phyloP scores from a whole-genome alignment of 305 asterid species.

The Fraxinus latifolia region DNA sequence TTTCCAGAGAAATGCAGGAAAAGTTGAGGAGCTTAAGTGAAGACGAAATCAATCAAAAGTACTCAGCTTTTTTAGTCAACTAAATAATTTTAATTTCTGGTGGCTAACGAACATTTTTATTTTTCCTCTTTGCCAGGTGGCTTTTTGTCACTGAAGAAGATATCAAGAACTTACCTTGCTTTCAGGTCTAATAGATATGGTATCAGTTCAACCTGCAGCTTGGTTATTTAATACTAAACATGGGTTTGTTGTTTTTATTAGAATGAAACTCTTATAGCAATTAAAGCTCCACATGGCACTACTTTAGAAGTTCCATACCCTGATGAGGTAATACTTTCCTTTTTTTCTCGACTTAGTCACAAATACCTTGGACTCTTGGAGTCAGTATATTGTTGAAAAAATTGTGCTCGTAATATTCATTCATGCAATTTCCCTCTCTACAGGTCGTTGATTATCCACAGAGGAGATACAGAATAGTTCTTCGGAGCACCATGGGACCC shows the following conservation, averaged over 20 bases:
- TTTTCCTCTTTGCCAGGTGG: constrained; percentile 47
- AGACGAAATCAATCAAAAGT: constrained; percentile 64
- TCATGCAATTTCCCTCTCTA: constrained; percentile 14
- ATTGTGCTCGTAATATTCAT: not conserved
- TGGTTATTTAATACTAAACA: constrained; percentile 6
- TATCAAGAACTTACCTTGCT: constrained; percentile 71
- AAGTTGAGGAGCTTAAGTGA: constrained; percentile 56
- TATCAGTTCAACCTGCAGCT: not conserved
- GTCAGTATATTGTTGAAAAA: not conserved
- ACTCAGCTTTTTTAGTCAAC: constrained; percentile 16
- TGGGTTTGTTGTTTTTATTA: constrained; percentile 26
- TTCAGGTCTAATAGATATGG: constrained; percentile 56
- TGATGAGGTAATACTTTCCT: constrained; percentile 59
- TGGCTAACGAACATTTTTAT: not conserved
- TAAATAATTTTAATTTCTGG: constrained; percentile 5
- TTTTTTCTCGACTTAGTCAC: constrained; percentile 5
- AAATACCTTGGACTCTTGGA: constrained; percentile 8
- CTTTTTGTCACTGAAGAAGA: constrained; percentile 87
- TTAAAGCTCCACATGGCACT: constrained; percentile 31
- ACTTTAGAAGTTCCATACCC: constrained; percentile 96
- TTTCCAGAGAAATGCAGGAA: constrained; percentile 64
- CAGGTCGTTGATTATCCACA: constrained; percentile 84
- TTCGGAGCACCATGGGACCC: not conserved
- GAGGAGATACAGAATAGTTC: not conserved
- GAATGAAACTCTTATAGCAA: constrained; percentile 87